A percentile compares a stretch with the other conserved stretches of the same genome.
These are phyloP conservation scores for Pulicaria dysenterica DNA, from an alignment of 129 eudicot species.

Conservation along the genomic window DNA sequence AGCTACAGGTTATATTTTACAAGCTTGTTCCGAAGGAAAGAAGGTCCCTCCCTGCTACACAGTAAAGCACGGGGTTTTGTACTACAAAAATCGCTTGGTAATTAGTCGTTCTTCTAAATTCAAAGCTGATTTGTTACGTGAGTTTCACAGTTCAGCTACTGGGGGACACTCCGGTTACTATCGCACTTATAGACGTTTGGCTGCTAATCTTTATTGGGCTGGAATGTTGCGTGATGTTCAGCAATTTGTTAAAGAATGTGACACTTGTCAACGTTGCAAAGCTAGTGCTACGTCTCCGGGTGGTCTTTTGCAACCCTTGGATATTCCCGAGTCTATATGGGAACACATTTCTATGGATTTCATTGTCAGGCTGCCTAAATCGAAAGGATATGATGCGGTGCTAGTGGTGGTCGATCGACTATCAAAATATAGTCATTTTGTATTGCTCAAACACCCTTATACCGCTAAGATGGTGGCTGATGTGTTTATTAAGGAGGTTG, in stretches of 20 bases:
- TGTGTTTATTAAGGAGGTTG: background rate
- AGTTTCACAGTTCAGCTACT: background rate
- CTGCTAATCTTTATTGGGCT: background rate
- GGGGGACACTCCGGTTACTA: slow-evolving; percentile 2
- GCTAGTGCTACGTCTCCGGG: background rate
- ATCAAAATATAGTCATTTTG: background rate
- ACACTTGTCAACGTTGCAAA: background rate
- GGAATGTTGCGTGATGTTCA: background rate
- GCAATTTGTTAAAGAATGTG: background rate
- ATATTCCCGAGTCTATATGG: background rate
- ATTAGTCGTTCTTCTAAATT: background rate
- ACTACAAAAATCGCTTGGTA: background rate
- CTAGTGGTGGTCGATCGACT: background rate
- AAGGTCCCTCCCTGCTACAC: background rate
- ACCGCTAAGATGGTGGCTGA: background rate
- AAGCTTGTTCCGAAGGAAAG: too few relatives aligned
- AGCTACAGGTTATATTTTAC: background rate
- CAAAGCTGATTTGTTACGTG: background rate
- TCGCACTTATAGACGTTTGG: background rate
- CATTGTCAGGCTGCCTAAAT: background rate
- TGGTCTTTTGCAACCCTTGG: background rate
- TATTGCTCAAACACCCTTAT: background rate
- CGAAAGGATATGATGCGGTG: background rate
- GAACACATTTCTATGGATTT: background rate
- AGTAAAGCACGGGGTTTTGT: background rate